Percentiles rank a stretch among this genome's conserved stretches.
These are phyloP conservation scores for Cucumis sativus DNA, from an alignment of 306 rosid genomes.

Conservation along the genomic window DNA sequence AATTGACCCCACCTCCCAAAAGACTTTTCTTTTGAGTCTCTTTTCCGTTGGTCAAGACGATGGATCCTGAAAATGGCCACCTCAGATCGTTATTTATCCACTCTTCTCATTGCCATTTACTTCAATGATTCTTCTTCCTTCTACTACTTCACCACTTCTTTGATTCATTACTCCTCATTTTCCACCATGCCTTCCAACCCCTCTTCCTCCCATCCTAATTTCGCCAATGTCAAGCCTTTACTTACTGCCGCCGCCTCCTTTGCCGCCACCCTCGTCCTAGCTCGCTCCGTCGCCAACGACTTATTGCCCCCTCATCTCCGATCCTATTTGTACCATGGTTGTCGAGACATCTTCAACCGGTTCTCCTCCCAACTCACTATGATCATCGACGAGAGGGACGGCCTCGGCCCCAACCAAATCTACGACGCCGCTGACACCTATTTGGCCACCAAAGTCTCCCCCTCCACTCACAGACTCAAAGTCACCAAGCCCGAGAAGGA, in stretches of 20 bases:
- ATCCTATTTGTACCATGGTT: slow-evolving; percentile 12
- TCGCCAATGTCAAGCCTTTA: slow-evolving; percentile 39
- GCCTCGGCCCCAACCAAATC: slow-evolving; percentile 40
- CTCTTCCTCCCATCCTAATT: slow-evolving; percentile 16
- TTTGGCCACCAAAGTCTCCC: slow-evolving; percentile 40
- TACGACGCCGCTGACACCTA: slow-evolving; percentile 51
- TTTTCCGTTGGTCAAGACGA: neutral
- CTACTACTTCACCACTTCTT: neutral
- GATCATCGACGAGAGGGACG: slow-evolving; percentile 56
- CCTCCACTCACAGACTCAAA: slow-evolving; percentile 26
- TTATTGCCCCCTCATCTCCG: slow-evolving; percentile 38
- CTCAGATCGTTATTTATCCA: neutral
- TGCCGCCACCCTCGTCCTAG: slow-evolving; percentile 42
- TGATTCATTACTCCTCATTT: neutral
- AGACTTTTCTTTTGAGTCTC: too few relatives aligned
- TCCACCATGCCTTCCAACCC: slow-evolving; percentile 20
- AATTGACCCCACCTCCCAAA: too few relatives aligned
- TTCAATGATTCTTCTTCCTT: neutral
- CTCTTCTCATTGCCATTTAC: neutral
- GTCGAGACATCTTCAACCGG: slow-evolving; percentile 13
- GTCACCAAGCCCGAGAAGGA: slow-evolving; percentile 35
- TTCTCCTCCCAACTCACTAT: slow-evolving; percentile 47
- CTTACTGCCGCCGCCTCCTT: slow-evolving; percentile 46
- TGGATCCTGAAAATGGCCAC: neutral
- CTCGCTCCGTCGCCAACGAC: slow-evolving; percentile 38